Conservation (phyloP, 768 basidiomycete species). For the Leccinum broughii region DNA sequence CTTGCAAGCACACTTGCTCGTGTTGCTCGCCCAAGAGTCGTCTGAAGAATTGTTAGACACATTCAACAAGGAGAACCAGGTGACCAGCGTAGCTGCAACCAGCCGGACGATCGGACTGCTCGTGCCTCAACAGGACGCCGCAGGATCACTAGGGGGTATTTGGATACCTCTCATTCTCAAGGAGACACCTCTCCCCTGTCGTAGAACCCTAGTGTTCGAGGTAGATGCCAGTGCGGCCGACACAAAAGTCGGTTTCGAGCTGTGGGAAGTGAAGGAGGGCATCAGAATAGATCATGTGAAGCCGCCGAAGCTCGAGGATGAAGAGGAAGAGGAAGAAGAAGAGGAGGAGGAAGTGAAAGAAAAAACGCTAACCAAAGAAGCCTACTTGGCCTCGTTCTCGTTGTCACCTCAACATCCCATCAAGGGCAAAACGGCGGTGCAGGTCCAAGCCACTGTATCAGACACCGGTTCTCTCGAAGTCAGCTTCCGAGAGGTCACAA, state of each 20-base stretch:
- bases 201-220: slow-evolving; percentile 59
- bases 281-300: slow-evolving; percentile 61
- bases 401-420: slow-evolving; percentile 40
- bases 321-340: slow-evolving; percentile 34
- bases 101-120: slow-evolving; percentile 64
- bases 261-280: slow-evolving; percentile 76
- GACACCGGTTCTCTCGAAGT: slow-evolving; percentile 38
- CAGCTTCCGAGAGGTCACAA: slow-evolving; percentile 39
- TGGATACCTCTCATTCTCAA: slow-evolving; percentile 68
- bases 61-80: slow-evolving; percentile 45
- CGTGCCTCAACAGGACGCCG: slow-evolving; percentile 51
- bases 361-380: slow-evolving; percentile 56
- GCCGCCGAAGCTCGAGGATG: slow-evolving; percentile 44
- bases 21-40: slow-evolving; percentile 46
- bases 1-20: slow-evolving; percentile 66
- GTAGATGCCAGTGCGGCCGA: slow-evolving; percentile 46
- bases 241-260: slow-evolving; percentile 56
- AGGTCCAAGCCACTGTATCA: slow-evolving; percentile 42
- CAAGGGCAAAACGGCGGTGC: slow-evolving; percentile 52
- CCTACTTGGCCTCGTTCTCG: slow-evolving; percentile 40
- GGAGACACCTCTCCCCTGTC: slow-evolving; percentile 66
- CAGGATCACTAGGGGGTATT: slow-evolving; percentile 51
- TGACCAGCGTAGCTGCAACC: slow-evolving; percentile 53
- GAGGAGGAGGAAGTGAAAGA: slow-evolving; percentile 64
- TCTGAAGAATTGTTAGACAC: slow-evolving; percentile 52